Conservation (phyloP, 768 basidiomycete genomes). For the Zangia roseola region DNA sequence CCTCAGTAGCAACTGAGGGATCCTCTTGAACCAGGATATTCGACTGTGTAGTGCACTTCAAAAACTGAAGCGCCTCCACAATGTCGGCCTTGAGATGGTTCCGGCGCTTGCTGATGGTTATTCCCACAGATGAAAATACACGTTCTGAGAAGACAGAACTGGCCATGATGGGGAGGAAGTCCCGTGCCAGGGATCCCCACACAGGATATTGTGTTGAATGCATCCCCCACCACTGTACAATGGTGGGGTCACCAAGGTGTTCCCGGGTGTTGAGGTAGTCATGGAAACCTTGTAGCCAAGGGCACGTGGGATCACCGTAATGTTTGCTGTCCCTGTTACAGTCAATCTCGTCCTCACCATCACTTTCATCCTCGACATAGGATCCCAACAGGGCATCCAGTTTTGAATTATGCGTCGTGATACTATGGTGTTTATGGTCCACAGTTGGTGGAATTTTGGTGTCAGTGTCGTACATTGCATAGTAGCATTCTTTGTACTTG, state of each 20-base stretch:
- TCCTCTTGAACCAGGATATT: neutral
- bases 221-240: slow-evolving; percentile 8
- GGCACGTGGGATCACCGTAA: neutral
- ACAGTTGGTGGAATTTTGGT: neutral
- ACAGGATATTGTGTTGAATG: neutral
- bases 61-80: neutral
- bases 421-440: neutral
- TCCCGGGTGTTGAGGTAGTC: slow-evolving; percentile 4
- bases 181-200: neutral
- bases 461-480: neutral
- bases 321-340: neutral
- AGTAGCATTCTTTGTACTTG: slow-evolving; percentile 7
- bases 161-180: slow-evolving; percentile 6
- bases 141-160: slow-evolving; percentile 1
- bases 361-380: neutral
- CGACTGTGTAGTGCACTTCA: neutral
- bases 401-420: slow-evolving; percentile 5
- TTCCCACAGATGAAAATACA: slow-evolving; percentile 1
- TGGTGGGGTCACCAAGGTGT: neutral
- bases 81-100: slow-evolving; percentile 7
- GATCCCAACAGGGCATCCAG: slow-evolving; percentile 1
- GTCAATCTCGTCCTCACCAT: neutral
- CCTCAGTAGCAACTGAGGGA: neutral
- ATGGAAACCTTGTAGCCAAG: slow-evolving; percentile 8
- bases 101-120: slow-evolving; percentile 3